A percentile compares a stretch with the other conserved stretches of the same genome.
These are phyloP conservation scores for Leptomonas pyrrhocoris DNA, from an alignment of 208 protist species.

Conservation along the genomic window DNA sequence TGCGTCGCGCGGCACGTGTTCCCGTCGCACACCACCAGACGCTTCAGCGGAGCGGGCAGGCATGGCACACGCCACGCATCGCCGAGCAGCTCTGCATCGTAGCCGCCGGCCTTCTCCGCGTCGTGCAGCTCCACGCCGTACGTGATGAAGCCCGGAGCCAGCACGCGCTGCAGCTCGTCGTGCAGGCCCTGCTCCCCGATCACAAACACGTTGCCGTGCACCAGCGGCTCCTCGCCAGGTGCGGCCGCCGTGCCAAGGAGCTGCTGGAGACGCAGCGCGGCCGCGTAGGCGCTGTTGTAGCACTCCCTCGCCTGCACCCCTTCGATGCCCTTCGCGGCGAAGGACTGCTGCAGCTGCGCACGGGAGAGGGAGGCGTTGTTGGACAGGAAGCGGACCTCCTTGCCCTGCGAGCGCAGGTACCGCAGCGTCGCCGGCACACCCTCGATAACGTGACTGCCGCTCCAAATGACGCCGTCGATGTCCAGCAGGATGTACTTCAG, in stretches of 20 bases:
- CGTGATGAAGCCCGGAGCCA: conserved; percentile 59
- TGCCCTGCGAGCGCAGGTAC: conserved; percentile 44
- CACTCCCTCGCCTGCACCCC: conserved; percentile 41
- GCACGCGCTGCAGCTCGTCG: conserved; percentile 53
- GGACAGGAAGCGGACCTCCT: conserved; percentile 63
- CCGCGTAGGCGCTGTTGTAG: conserved; percentile 67
- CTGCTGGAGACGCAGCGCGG: conserved; percentile 46
- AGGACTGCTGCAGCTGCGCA: conserved; percentile 39
- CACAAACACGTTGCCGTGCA: conserved; percentile 63
- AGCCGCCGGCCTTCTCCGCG: conserved; percentile 43
- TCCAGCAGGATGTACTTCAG: conserved; percentile 71
- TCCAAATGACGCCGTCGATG: conserved; percentile 72
- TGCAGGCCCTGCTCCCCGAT: conserved; percentile 40
- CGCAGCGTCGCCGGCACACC: conserved; percentile 46
- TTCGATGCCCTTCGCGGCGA: conserved; percentile 34
- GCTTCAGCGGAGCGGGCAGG: conserved; percentile 44
- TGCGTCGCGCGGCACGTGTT: conserved; percentile 32
- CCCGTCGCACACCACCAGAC: conserved; percentile 38
- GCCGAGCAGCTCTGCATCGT: conserved; percentile 30
- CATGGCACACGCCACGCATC: conserved; percentile 37
- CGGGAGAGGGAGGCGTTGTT: conserved; percentile 81
- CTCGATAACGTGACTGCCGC: conserved; percentile 42
- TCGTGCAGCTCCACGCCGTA: conserved; percentile 63
- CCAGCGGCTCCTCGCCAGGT: conserved; percentile 24
- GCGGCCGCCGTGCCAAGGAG: conserved; percentile 20